Evolutionary conservation across 345 rosid genomes (phyloP).

Genomic region (Populus ilicifolia): DNA sequence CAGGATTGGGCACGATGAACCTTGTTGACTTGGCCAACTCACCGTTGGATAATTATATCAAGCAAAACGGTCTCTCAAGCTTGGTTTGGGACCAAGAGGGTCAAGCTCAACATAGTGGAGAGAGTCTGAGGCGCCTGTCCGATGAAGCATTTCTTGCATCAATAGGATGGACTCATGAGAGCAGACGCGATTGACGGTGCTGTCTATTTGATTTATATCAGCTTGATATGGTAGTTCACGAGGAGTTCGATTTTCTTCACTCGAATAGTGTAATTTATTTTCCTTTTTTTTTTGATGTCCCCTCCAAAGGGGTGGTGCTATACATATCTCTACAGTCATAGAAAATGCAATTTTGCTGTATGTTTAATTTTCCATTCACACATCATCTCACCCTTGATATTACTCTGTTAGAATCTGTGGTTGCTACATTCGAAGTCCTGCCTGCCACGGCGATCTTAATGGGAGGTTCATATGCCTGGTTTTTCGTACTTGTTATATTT

Average conservation of each 20-base stretch:
- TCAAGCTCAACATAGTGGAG: conserved; percentile 18
- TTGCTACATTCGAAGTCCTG: too few relatives aligned
- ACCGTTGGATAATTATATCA: conserved; percentile 20
- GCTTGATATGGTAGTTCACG: not conserved
- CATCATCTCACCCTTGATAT: too few relatives aligned
- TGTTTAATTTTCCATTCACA: not conserved
- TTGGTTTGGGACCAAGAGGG: conserved; percentile 27
- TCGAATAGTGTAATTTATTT: not conserved
- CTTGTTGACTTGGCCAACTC: conserved; percentile 16
- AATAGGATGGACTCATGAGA: conserved; percentile 29
- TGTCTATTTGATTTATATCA: conserved; percentile 10
- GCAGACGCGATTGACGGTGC: conserved; percentile 13
- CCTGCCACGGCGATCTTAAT: too few relatives aligned
- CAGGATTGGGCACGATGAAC: conserved; percentile 21
- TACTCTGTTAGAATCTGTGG: too few relatives aligned
- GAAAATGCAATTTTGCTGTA: not conserved
- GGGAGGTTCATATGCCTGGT: too few relatives aligned
- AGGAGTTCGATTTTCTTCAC: not conserved
- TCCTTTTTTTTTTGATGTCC: not conserved
- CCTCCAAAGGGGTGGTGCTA: conserved; percentile 5
- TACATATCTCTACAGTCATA: not conserved
- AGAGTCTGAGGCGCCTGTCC: conserved; percentile 25
- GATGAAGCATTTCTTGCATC: conserved; percentile 41
- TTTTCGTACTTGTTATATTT: too few relatives aligned
- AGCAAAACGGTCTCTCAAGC: conserved; percentile 25